Evolutionary conservation across 169 alveolate genomes (phyloP).

Genomic region (Plasmodium falciparum): DNA sequence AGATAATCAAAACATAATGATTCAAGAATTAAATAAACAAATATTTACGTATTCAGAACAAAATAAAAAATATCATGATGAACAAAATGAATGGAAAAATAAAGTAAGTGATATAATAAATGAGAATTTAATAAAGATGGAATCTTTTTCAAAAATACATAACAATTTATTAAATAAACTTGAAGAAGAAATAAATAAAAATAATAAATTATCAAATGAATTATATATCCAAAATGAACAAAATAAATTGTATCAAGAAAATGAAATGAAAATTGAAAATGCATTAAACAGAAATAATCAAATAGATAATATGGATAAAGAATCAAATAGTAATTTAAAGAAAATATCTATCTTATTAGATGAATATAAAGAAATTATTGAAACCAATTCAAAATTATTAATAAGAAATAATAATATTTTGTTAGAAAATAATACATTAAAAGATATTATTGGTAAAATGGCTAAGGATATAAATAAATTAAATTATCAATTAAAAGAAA

Average conservation of each 20-base stretch:
- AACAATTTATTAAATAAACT: conserved; percentile 26
- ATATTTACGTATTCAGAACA: conserved; percentile 25
- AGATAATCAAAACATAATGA: conserved; percentile 36
- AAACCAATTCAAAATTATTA: conserved; percentile 33
- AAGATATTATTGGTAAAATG: conserved; percentile 51
- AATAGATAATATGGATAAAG: neutral
- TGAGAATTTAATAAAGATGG: conserved; percentile 43
- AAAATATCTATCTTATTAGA: conserved; percentile 29
- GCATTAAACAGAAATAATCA: neutral
- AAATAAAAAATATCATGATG: conserved; percentile 39
- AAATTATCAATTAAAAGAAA: conserved; percentile 16
- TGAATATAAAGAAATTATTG: conserved; percentile 36
- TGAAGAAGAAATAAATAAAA: conserved; percentile 52
- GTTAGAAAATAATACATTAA: conserved; percentile 54
- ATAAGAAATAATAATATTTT: conserved; percentile 14
- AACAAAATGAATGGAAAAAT: conserved; percentile 20
- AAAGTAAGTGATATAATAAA: conserved; percentile 35
- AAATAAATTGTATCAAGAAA: conserved; percentile 29
- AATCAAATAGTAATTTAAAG: conserved; percentile 15
- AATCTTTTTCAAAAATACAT: conserved; percentile 25
- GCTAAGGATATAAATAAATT: conserved; percentile 32
- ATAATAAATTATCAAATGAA: conserved; percentile 16
- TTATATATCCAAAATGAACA: conserved; percentile 12
- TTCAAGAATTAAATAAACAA: conserved; percentile 52
- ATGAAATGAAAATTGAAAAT: conserved; percentile 24